Conservation (phyloP, 2,329 filamentous ascomycete species). For the Aspergillus fructus region DNA sequence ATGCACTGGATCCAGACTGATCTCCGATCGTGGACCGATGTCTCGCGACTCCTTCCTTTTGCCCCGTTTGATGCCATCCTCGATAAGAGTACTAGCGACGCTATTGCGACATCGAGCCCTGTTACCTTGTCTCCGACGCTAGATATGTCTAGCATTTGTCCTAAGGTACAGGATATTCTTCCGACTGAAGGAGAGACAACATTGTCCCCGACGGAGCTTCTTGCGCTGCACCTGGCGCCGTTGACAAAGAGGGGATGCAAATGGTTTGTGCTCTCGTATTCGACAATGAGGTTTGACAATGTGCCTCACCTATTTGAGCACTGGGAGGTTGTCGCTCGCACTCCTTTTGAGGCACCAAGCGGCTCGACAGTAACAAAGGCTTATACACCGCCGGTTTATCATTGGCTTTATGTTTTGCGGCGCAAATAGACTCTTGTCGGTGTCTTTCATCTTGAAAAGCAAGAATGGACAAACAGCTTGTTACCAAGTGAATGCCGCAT, state of each 20-base stretch:
- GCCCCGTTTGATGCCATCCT: constrained; percentile 35
- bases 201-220: constrained; percentile 36
- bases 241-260: constrained; percentile 27
- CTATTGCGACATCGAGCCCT: constrained; percentile 32
- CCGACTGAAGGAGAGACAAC: constrained; percentile 10
- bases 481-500: no score
- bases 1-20: constrained; percentile 35
- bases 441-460: background rate
- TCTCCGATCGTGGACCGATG: constrained; percentile 32
- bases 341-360: constrained; percentile 31
- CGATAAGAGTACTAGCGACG: constrained; percentile 40
- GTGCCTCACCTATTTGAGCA: constrained; percentile 21
- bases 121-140: constrained; percentile 13
- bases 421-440: constrained; percentile 19
- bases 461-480: no score
- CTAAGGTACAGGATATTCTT: constrained; percentile 20
- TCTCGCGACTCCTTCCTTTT: constrained; percentile 23
- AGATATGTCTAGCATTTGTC: constrained; percentile 19
- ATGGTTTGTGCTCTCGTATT: constrained; percentile 37
- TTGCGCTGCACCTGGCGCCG: constrained; percentile 32
- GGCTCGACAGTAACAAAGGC: constrained; percentile 29
- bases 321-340: constrained; percentile 31
- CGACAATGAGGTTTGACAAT: constrained; percentile 33
- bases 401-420: constrained; percentile 36
- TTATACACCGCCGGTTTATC: constrained; percentile 33